Evolutionary conservation across 225 moss, liverwort and hornwort species (phyloP).

Genomic region (Sphagnum contortum): DNA sequence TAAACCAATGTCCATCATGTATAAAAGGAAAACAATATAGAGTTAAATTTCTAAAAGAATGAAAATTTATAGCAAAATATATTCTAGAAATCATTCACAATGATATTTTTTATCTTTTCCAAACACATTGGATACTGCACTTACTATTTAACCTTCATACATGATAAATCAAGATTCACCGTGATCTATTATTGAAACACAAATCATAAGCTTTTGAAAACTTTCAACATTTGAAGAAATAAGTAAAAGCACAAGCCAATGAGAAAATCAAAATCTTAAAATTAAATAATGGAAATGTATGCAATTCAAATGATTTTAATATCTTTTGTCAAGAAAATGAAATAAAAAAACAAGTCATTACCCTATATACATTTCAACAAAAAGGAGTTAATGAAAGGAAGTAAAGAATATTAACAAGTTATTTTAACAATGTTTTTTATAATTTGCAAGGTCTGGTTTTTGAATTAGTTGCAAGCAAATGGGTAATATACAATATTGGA

Average conservation of each 20-base stretch:
- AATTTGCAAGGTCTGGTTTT: no score
- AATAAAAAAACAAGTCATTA: neutral
- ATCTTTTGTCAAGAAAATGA: neutral
- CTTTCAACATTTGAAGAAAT: neutral
- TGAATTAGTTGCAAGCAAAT: no score
- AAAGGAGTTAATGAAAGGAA: conserved; percentile 1
- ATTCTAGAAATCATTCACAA: neutral
- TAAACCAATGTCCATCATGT: neutral
- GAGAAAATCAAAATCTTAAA: neutral
- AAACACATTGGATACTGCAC: no score
- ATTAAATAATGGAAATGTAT: neutral
- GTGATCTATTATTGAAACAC: neutral
- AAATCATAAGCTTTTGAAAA: neutral
- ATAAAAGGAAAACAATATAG: neutral
- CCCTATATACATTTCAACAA: neutral
- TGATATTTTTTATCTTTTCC: neutral
- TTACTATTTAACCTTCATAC: conserved; percentile 1
- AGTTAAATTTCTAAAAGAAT: neutral
- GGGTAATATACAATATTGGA: no score
- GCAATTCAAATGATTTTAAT: neutral
- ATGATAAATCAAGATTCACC: neutral
- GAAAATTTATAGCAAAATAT: no score
- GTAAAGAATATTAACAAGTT: neutral
- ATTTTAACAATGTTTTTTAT: no score
- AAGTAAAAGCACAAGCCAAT: neutral